Evolutionary conservation across 192 early-diverging fungal species (phyloP), one percentile per base, ranked within the genome.

Genomic region (Coemansia sp.): DNA sequence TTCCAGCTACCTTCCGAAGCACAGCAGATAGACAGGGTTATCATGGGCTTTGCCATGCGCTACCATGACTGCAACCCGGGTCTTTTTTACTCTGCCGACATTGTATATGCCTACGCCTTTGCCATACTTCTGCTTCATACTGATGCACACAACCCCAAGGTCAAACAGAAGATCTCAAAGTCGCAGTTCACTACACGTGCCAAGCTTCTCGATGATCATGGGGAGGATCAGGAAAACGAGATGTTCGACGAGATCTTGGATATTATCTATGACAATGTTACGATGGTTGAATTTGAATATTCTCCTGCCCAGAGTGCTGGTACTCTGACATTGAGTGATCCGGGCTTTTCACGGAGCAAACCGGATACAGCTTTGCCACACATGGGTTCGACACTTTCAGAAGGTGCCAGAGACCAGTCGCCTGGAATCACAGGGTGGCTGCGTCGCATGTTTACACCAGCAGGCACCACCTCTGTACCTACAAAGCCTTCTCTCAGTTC

Each of bases 111-210:
- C 14, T 74, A 93, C 31, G 86, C 93, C 7, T 94, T 90, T 76
- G 91, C 92, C 6, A 80, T 94, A 14, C 80, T 94, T 57, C 79
- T 94, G 61, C 85, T 94, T 52, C 92, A 94, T 71, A 92, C 92
- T 1, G 93, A 94, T 70, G 90, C 91, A 8, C 92, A 93, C 76
- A 94, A 94, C 68, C 89, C 90, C 42, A 85, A 85, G 54, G 87
- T 93, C 21, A 84, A 84, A 39, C 85, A 87, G 46, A 93, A 93
- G 71, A 94, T 94, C 87, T 87, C 82, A n/a, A 92, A 90, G 77
- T 83, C 87, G 7, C 88, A 90, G 61, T 94, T 93, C 66, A 85
- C 93, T 39, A 75, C 77, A 61, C 87, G 86, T 42, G 88, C 89
- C 22, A 86, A 85, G 60, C 77, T 83, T 30, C 88, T 94, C 55